Conservation (phyloP, 2,329 filamentous ascomycete genomes). For the Pseudopithomyces chartarum region DNA sequence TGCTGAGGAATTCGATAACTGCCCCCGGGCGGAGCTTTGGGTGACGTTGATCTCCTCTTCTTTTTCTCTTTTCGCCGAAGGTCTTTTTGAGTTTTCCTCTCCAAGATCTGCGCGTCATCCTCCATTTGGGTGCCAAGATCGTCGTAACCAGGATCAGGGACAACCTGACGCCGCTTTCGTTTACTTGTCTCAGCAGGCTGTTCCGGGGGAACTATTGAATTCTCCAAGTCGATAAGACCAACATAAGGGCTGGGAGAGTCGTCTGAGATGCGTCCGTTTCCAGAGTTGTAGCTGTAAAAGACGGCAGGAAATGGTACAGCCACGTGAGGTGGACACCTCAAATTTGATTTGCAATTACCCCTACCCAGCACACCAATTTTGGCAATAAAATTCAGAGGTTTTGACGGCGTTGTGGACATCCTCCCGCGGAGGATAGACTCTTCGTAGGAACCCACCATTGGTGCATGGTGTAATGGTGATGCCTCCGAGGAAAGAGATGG, state of each 20-base stretch:
- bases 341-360: slow-evolving; percentile 82
- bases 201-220: slow-evolving; percentile 65
- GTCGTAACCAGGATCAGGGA: slow-evolving; percentile 29
- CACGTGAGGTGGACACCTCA: slow-evolving; percentile 88
- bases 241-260: slow-evolving; percentile 97
- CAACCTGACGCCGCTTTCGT: slow-evolving; percentile 45
- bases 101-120: slow-evolving; percentile 17
- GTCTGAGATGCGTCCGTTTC: slow-evolving; percentile 69
- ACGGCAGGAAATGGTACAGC: slow-evolving; percentile 91
- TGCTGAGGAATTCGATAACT: slow-evolving; percentile 93
- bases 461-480: slow-evolving; percentile 83
- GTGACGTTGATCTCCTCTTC: slow-evolving; percentile 61
- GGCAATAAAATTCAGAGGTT: slow-evolving; percentile 88
- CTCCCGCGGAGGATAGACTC: slow-evolving; percentile 92
- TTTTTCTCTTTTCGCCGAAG: slow-evolving; percentile 59
- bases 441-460: slow-evolving; percentile 97
- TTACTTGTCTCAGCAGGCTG: slow-evolving; percentile 48
- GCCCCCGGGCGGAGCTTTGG: slow-evolving; percentile 78
- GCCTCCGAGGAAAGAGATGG: slow-evolving; percentile 75
- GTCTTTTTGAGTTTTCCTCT: slow-evolving; percentile 30
- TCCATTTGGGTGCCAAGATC: slow-evolving; percentile 29
- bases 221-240: slow-evolving; percentile 88
- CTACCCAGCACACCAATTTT: slow-evolving; percentile 93
- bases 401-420: slow-evolving; percentile 96
- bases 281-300: slow-evolving; percentile 88